A percentile compares a stretch with the other conserved stretches of the same genome.
phyloP scores from a whole-genome alignment of 176 grass and related monocot species.

The Eragrostis curvula region DNA sequence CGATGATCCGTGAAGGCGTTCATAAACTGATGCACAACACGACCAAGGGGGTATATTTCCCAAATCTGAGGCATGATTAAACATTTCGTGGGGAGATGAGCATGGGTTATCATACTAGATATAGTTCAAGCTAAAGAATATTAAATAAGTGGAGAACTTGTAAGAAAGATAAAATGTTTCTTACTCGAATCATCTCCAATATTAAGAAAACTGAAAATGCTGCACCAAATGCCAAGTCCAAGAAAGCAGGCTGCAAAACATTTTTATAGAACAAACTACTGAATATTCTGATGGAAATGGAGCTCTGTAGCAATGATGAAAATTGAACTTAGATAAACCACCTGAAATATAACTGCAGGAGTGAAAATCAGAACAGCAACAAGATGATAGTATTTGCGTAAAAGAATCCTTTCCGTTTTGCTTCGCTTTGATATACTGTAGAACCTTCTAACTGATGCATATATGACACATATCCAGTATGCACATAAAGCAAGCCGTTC shows the following conservation, averaged over 20 bases:
- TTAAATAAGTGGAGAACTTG: not conserved
- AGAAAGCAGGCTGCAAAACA: constrained; percentile 83
- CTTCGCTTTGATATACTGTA: constrained; percentile 88
- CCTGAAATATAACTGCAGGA: constrained; percentile 93
- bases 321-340: constrained; percentile 32
- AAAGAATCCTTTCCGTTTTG: constrained; percentile 86
- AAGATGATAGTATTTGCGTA: constrained; percentile 94
- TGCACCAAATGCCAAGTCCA: constrained; percentile 97
- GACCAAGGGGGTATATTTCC: constrained; percentile 87
- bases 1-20: constrained; percentile 98
- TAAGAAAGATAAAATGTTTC: constrained; percentile 5
- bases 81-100: constrained; percentile 33
- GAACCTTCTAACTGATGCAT: constrained; percentile 72
- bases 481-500: constrained; percentile 72
- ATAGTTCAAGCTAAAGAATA: constrained; percentile 7
- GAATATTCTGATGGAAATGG: constrained; percentile 8
- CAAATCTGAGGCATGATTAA: constrained; percentile 59
- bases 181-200: constrained; percentile 96
- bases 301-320: not conserved
- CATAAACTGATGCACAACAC: constrained; percentile 89
- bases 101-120: constrained; percentile 15
- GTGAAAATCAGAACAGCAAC: constrained; percentile 92
- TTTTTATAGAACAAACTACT: constrained; percentile 24
- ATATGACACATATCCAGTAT: constrained; percentile 95
- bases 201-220: constrained; percentile 91